Base-by-base conservation (phyloP, 2,329 filamentous ascomycete genomes). In the Diaporthe sp. region DNA sequence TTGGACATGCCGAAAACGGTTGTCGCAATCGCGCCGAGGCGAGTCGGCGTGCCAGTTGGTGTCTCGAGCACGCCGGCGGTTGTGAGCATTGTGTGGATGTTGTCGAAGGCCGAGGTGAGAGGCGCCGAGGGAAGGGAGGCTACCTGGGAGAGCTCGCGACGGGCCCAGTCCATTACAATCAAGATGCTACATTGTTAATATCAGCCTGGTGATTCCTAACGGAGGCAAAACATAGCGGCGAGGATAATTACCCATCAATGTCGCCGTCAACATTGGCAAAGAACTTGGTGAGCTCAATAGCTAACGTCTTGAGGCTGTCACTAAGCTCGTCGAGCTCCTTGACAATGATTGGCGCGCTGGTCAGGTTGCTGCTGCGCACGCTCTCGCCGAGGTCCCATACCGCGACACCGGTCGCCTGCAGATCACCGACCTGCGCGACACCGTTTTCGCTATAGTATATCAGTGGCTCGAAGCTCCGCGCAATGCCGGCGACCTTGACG, bases 311-410 rank as follows among this genome's bases (percentile, higher is more conserved):
- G 77, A 98, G 90, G 73, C 92, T 95, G 77, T 98, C 95, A 78
- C 94, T 96, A 51, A 98, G 87, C 74, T 94, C 93, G 82, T 98
- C 95, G 4, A 98, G 89, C 80, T 96, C 94, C 79, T 91, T 89
- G 57, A 97, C 95, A 78, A 98, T 98, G 79, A 95, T 92, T 1
- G 93, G 92, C 10, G 94, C 95, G 60, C 95, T 96, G 19, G 94
- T 95, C 94, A 98, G 96, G 82, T 98, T 98, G 76, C 95, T 96
- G 7, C 91, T 92, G 68, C 96, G 92, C 74, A 98, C 94, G 78
- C 94, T 97, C 88, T 98, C 96, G 75, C 95, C 94, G 8, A 98
- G 89, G 82, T 98, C 96, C 94, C 96, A 98, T 37, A 98, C 95
- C 0, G 96, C 96, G 44, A 98, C 93, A 58, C 95, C 95, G 0